Conservation (phyloP, 148 eudicot species). For the Salicornia ramosissima region DNA sequence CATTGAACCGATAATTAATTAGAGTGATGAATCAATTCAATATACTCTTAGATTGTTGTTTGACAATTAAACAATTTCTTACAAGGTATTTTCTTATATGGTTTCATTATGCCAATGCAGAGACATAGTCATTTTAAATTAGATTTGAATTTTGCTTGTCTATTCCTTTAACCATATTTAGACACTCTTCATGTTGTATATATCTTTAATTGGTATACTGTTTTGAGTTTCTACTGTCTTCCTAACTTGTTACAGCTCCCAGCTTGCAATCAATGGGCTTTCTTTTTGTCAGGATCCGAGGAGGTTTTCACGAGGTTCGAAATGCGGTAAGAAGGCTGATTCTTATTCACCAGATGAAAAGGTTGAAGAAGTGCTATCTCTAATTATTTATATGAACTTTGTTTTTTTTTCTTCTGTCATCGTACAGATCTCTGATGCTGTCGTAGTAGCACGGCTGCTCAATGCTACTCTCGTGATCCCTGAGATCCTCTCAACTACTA, state of each 20-base stretch:
- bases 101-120: too few species aligned
- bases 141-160: background rate
- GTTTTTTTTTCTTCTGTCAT: background rate
- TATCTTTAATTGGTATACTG: conserved; percentile 9
- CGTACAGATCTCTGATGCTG: conserved; percentile 77
- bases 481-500: conserved; percentile 85
- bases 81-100: too few species aligned
- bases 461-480: conserved; percentile 93
- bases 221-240: conserved; percentile 30
- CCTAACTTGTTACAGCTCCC: conserved; percentile 59
- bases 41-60: too few species aligned
- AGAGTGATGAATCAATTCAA: too few species aligned
- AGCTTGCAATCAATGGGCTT: conserved; percentile 53
- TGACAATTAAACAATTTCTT: too few species aligned
- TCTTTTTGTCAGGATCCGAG: conserved; percentile 76
- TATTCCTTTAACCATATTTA: background rate
- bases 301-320: conserved; percentile 90
- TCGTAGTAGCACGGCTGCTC: conserved; percentile 72
- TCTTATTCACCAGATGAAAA: background rate
- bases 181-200: conserved; percentile 8
- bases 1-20: too few species aligned
- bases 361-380: background rate
- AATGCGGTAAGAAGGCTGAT: conserved; percentile 56
- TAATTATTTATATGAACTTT: background rate
- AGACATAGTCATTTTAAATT: too few species aligned